Conservation (phyloP, 2,329 filamentous ascomycete species). For the Fusarium compactum region DNA sequence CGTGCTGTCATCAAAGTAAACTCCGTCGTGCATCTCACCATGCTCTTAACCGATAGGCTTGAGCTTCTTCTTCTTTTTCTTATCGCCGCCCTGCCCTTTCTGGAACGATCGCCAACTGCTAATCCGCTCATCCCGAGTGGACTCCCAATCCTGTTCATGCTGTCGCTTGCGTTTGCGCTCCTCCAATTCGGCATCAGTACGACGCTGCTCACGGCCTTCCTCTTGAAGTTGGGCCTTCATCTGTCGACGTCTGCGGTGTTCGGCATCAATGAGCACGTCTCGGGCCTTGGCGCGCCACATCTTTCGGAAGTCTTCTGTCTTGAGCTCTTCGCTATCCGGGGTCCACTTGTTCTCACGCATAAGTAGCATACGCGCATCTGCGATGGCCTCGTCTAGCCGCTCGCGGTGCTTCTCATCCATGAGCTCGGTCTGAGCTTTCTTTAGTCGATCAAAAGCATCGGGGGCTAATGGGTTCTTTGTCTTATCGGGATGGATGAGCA, state of each 20-base stretch:
- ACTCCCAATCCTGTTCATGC: conserved; percentile 95
- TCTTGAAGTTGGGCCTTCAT: conserved; percentile 96
- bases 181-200: conserved; percentile 86
- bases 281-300: conserved; percentile 93
- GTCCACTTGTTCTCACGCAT: conserved; percentile 96
- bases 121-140: conserved; percentile 89
- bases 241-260: conserved; percentile 85
- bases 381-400: conserved; percentile 91
- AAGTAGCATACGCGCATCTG: conserved; percentile 93
- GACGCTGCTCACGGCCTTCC: conserved; percentile 88
- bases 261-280: conserved; percentile 91
- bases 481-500: conserved; percentile 98
- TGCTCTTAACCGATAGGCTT: conserved; percentile 68
- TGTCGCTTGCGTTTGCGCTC: conserved; percentile 87
- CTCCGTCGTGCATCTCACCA: conserved; percentile 14
- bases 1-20: conserved; percentile 23
- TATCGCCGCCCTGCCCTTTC: conserved; percentile 72
- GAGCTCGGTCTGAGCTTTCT: conserved; percentile 91
- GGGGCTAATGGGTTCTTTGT: conserved; percentile 90
- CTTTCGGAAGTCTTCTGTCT: conserved; percentile 83
- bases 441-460: conserved; percentile 95
- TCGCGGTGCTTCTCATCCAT: conserved; percentile 94
- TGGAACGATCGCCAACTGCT: conserved; percentile 94
- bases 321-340: conserved; percentile 86
- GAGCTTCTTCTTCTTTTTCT: conserved; percentile 79